Percentiles rank a stretch among this genome's conserved stretches.
These are phyloP conservation scores for Diaporthe australafricana DNA, from an alignment of 2,329 filamentous ascomycete species.

Conservation along the genomic window DNA sequence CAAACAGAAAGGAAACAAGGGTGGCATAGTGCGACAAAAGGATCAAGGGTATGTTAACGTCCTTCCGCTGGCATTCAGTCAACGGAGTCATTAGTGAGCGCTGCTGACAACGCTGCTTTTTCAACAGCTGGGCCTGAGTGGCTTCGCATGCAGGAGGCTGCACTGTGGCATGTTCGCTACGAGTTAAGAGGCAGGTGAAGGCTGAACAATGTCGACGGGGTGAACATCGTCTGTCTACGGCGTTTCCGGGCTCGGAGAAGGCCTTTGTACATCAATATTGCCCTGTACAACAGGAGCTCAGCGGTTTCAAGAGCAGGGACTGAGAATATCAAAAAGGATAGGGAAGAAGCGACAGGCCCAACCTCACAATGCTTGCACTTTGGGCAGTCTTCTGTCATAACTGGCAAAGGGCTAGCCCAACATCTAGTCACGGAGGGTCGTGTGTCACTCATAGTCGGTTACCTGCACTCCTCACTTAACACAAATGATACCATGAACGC, in stretches of 20 bases:
- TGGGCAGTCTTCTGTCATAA: conserved; percentile 5
- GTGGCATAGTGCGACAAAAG: conserved; percentile 79
- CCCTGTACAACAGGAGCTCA: conserved; percentile 27
- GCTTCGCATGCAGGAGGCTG: not conserved
- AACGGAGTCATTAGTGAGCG: not conserved
- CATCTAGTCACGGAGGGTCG: not conserved
- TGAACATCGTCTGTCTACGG: not conserved
- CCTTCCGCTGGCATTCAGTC: not conserved
- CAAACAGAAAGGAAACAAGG: conserved; percentile 75
- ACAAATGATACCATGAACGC: conserved; percentile 20
- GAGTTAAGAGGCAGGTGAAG: not conserved
- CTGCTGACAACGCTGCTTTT: not conserved
- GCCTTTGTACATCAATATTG: conserved; percentile 23
- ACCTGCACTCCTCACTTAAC: conserved; percentile 17
- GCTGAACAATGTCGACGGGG: not conserved
- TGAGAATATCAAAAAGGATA: not conserved
- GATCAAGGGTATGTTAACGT: conserved; percentile 74
- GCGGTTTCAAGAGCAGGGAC: conserved; percentile 13
- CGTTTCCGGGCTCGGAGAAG: conserved; percentile 7
- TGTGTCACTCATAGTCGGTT: conserved; percentile 2
- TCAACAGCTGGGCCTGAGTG: conserved; percentile 28
- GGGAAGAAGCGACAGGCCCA: not conserved
- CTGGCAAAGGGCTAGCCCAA: not conserved
- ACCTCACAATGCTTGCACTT: not conserved
- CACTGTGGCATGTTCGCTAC: not conserved